phyloP scores from a whole-genome alignment of 768 basidiomycete species.

The Termitomyces sp. region DNA sequence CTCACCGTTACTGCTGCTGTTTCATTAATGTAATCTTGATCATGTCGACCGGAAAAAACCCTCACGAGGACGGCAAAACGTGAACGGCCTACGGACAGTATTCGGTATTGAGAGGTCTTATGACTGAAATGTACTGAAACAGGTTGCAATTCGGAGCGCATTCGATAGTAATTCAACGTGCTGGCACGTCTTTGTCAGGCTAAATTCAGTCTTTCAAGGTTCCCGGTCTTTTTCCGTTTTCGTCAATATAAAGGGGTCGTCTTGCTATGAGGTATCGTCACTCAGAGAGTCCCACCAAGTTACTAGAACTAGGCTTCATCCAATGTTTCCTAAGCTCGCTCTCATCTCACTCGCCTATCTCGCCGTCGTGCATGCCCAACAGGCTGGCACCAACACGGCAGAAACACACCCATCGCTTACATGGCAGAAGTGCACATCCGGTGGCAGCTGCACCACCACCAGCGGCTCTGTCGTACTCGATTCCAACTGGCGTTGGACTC shows the following conservation, averaged over 20 bases:
- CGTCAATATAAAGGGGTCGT: neutral
- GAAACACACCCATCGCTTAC: constrained; percentile 41
- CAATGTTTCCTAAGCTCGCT: constrained; percentile 34
- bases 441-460: constrained; percentile 33
- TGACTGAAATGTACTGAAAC: neutral
- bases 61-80: neutral
- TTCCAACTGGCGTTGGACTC: constrained; percentile 54
- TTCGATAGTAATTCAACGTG: neutral
- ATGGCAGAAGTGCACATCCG: constrained; percentile 44
- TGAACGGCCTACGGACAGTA: neutral
- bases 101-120: constrained; percentile 1
- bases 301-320: neutral
- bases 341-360: constrained; percentile 33
- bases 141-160: neutral
- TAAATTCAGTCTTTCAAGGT: neutral
- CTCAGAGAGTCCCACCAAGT: neutral
- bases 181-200: neutral
- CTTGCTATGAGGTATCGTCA: neutral
- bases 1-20: neutral
- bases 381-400: constrained; percentile 37
- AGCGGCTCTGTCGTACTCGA: constrained; percentile 41
- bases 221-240: constrained; percentile 7
- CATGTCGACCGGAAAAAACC: neutral
- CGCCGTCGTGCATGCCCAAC: constrained; percentile 40
- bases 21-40: neutral